Evolutionary conservation across 345 rosid genomes (phyloP).

Genomic region (Gossypium mustelinum): DNA sequence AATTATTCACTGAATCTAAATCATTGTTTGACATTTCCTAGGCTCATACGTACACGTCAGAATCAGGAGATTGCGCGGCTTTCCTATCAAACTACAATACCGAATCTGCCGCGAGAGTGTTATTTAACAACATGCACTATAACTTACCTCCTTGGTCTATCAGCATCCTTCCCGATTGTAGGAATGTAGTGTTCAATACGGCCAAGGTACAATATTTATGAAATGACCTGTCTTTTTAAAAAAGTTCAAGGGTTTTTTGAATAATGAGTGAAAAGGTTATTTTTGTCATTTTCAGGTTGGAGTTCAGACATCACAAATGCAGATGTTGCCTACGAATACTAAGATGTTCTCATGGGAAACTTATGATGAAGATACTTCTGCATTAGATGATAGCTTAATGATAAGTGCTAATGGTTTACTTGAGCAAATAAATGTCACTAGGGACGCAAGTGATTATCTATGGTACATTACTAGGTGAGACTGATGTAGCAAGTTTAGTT

Average conservation of each 20-base stretch:
- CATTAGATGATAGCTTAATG: conserved; percentile 58
- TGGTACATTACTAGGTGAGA: conserved; percentile 58
- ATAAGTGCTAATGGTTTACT: conserved; percentile 37
- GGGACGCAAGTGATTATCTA: conserved; percentile 57
- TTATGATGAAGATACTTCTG: conserved; percentile 76
- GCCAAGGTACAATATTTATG: conserved; percentile 60
- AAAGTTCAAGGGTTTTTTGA: neutral
- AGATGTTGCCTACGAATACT: conserved; percentile 67
- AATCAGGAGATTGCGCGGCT: conserved; percentile 91
- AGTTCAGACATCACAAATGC: conserved; percentile 46
- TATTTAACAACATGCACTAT: conserved; percentile 94
- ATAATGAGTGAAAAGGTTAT: neutral
- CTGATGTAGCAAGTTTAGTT: neutral
- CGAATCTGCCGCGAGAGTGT: conserved; percentile 65
- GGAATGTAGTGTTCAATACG: conserved; percentile 89
- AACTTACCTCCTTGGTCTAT: conserved; percentile 99
- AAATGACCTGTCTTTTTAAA: no score
- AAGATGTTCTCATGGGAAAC: conserved; percentile 74
- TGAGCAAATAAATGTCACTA: conserved; percentile 54
- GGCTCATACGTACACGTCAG: conserved; percentile 79
- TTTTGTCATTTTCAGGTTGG: conserved; percentile 27
- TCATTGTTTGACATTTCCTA: conserved; percentile 27
- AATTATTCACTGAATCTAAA: conserved; percentile 16
- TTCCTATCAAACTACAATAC: conserved; percentile 90
- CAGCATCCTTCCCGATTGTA: conserved; percentile 94